Evolutionary conservation across 2,329 filamentous ascomycete species (phyloP).

Genomic region (Thelonectria discophora): DNA sequence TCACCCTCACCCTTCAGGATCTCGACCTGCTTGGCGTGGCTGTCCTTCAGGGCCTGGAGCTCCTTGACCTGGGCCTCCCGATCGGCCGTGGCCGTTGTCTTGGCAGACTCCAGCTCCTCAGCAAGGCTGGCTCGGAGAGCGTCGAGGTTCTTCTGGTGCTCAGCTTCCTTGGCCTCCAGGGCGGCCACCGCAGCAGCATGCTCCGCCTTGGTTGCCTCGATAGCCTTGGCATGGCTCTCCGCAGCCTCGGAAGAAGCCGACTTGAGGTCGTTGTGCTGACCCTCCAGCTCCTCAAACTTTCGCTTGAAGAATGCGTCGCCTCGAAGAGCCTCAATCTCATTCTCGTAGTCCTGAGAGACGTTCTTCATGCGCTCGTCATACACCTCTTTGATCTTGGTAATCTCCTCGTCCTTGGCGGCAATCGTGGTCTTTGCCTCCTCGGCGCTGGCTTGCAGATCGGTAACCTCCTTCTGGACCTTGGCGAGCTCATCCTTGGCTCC

Average conservation of each 20-base stretch:
- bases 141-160: conserved; percentile 64
- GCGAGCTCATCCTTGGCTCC: conserved; percentile 52
- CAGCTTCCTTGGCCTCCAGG: conserved; percentile 60
- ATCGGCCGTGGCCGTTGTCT: conserved; percentile 60
- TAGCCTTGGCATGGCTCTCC: conserved; percentile 52
- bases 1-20: conserved; percentile 55
- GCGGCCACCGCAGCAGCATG: conserved; percentile 56
- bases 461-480: conserved; percentile 57
- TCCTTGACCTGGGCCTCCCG: conserved; percentile 59
- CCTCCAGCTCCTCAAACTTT: conserved; percentile 69
- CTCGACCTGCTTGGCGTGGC: conserved; percentile 61
- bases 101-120: conserved; percentile 66
- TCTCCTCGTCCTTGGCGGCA: conserved; percentile 58
- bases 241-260: conserved; percentile 47
- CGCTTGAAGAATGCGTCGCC: conserved; percentile 72
- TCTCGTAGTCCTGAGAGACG: conserved; percentile 68
- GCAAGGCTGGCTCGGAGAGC: conserved; percentile 65
- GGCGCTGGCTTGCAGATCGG: conserved; percentile 59
- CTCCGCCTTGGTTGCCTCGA: conserved; percentile 55
- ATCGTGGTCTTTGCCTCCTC: conserved; percentile 57
- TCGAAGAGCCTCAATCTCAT: conserved; percentile 70
- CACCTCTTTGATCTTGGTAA: conserved; percentile 62
- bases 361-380: conserved; percentile 67
- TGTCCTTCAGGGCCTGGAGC: conserved; percentile 64
- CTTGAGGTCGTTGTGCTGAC: conserved; percentile 62